phyloP scores from a whole-genome alignment of 2,329 filamentous ascomycete genomes.

The Aspergillus candidus region DNA sequence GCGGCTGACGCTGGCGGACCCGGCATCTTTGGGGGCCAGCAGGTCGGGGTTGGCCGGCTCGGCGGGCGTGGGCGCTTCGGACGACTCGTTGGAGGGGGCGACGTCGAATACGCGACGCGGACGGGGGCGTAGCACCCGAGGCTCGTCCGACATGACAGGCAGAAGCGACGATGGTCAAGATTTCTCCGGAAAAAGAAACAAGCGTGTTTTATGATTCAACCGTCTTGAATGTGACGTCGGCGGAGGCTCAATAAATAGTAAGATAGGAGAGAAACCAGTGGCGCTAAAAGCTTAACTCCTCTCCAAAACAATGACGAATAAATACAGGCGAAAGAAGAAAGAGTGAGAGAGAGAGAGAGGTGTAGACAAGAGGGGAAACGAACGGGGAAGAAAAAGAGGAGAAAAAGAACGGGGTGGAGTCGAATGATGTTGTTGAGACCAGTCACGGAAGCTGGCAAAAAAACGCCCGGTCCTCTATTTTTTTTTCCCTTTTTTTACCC shows the following conservation, averaged over 20 bases:
- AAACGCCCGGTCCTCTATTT: not conserved
- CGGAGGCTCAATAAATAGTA: too few relatives aligned
- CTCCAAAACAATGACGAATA: too few relatives aligned
- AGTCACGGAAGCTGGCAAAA: not conserved
- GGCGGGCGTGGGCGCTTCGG: constrained; percentile 35
- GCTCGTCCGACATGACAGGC: constrained; percentile 32
- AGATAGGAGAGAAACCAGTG: too few relatives aligned
- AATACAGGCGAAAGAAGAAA: not conserved
- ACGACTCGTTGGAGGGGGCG: constrained; percentile 42
- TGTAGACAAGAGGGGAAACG: not conserved
- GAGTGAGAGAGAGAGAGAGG: not conserved
- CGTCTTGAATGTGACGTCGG: not conserved
- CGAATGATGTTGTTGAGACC: constrained; percentile 1
- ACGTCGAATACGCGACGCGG: constrained; percentile 67
- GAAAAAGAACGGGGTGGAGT: constrained; percentile 7
- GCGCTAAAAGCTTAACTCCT: too few relatives aligned
- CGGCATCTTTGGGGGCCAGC: constrained; percentile 27
- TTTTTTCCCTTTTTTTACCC: not conserved
- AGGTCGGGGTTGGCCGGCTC: constrained; percentile 32
- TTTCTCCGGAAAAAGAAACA: not conserved
- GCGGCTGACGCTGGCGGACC: constrained; percentile 51
- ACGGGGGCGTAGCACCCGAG: constrained; percentile 60
- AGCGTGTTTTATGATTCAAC: too few relatives aligned
- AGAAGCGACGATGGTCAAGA: not conserved
- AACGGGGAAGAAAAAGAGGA: constrained; percentile 10